Evolutionary conservation across 2,329 filamentous ascomycete genomes (phyloP).

Genomic region (Aspergillus novofumigatus): DNA sequence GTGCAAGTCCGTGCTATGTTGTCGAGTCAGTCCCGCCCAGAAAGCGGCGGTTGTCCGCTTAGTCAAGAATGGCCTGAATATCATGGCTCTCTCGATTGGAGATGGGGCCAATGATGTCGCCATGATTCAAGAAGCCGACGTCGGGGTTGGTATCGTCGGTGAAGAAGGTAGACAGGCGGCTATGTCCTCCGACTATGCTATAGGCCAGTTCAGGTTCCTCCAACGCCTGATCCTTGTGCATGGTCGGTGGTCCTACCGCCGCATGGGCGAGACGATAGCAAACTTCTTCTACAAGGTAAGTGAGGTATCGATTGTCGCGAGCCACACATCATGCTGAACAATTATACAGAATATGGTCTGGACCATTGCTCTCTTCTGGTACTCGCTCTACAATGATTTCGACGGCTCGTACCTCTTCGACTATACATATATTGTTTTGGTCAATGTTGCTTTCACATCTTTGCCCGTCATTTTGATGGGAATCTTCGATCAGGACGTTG

Average conservation of each 20-base stretch:
- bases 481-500: constrained; percentile 94
- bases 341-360: constrained; percentile 77
- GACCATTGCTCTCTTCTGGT: constrained; percentile 97
- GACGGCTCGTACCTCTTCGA: constrained; percentile 97
- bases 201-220: constrained; percentile 88
- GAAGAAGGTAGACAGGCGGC: constrained; percentile 88
- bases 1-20: constrained; percentile 94
- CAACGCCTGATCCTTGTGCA: constrained; percentile 83
- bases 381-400: constrained; percentile 90
- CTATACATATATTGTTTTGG: constrained; percentile 94
- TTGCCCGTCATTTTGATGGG: constrained; percentile 93
- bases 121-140: constrained; percentile 96
- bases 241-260: constrained; percentile 92
- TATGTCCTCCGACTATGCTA: constrained; percentile 95
- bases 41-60: constrained; percentile 96
- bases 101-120: constrained; percentile 95
- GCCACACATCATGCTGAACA: not conserved
- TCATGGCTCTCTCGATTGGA: constrained; percentile 91
- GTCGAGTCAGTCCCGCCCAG: constrained; percentile 91
- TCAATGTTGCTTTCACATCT: constrained; percentile 96
- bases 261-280: constrained; percentile 86
- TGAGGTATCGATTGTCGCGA: not conserved
- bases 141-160: constrained; percentile 93
- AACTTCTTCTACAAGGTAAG: constrained; percentile 97
- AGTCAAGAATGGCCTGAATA: constrained; percentile 91